phyloP scores from a whole-genome alignment of 208 protist species.

The Leishmania braziliensis region DNA sequence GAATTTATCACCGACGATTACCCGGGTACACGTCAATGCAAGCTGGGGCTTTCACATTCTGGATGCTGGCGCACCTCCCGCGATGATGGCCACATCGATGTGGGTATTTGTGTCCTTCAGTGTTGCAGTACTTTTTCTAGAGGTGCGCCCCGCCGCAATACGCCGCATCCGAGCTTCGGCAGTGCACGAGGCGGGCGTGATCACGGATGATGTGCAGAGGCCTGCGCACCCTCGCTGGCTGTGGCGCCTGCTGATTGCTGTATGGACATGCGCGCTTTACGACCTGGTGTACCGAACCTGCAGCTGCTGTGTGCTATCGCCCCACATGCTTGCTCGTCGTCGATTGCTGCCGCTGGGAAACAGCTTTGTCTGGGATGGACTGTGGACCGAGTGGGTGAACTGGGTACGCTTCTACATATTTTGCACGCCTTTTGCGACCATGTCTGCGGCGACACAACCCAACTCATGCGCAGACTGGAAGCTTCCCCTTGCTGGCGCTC shows the following conservation, averaged over 20 bases:
- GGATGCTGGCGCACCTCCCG: conserved; percentile 42
- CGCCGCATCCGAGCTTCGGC: conserved; percentile 3
- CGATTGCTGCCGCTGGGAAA: conserved; percentile 49
- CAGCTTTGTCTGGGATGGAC: conserved; percentile 20
- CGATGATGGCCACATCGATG: conserved; percentile 9
- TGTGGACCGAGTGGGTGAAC: conserved; percentile 52
- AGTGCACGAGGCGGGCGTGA: background rate
- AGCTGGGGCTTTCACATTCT: conserved; percentile 27
- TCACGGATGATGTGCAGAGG: background rate
- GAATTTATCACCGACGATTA: background rate
- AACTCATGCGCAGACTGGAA: conserved; percentile 16
- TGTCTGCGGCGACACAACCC: background rate
- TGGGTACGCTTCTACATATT: conserved; percentile 38
- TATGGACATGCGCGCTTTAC: conserved; percentile 42
- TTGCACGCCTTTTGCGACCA: conserved; percentile 9
- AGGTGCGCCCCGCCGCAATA: conserved; percentile 35
- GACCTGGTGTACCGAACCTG: conserved; percentile 47
- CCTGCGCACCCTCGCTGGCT: background rate
- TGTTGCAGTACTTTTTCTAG: conserved; percentile 51
- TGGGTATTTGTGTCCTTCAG: conserved; percentile 38
- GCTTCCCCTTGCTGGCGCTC: conserved; percentile 20
- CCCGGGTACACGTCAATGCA: background rate
- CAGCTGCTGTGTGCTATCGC: conserved; percentile 47
- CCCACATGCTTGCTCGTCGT: conserved; percentile 48
- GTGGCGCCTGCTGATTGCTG: conserved; percentile 36